phyloP scores from a whole-genome alignment of 2,329 filamentous ascomycete species.

The Blastomyces silverae region DNA sequence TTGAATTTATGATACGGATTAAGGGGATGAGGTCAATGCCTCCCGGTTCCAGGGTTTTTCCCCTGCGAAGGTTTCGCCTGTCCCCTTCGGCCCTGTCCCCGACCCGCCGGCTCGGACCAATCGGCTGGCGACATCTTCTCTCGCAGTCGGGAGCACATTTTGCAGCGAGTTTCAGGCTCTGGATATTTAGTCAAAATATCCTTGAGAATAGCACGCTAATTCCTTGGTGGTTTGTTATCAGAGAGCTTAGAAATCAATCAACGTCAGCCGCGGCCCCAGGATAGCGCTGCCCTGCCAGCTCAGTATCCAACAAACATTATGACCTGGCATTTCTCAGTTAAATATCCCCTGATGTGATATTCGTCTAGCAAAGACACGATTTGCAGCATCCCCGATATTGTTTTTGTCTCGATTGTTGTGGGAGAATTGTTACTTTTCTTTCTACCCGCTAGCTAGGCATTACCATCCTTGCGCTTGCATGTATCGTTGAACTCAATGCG shows the following conservation, averaged over 20 bases:
- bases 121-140: neutral
- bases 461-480: neutral
- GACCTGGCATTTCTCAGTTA: neutral
- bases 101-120: neutral
- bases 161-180: neutral
- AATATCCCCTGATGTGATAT: neutral
- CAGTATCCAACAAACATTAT: neutral
- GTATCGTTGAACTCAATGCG: neutral
- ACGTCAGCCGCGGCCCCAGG: neutral
- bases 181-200: neutral
- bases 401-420: neutral
- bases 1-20: too few species aligned
- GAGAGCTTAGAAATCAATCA: constrained; percentile 1
- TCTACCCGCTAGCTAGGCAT: neutral
- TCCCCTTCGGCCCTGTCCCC: neutral
- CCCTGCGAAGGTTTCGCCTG: neutral
- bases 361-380: too few species aligned
- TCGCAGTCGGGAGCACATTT: neutral
- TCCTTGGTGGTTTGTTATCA: neutral
- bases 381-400: neutral
- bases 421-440: neutral
- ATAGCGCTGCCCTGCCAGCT: neutral
- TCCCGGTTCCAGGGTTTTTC: neutral
- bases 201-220: neutral
- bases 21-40: too few species aligned